phyloP scores from a whole-genome alignment of 371 early-diverging fungal species.

The Mucor velutinosus region DNA sequence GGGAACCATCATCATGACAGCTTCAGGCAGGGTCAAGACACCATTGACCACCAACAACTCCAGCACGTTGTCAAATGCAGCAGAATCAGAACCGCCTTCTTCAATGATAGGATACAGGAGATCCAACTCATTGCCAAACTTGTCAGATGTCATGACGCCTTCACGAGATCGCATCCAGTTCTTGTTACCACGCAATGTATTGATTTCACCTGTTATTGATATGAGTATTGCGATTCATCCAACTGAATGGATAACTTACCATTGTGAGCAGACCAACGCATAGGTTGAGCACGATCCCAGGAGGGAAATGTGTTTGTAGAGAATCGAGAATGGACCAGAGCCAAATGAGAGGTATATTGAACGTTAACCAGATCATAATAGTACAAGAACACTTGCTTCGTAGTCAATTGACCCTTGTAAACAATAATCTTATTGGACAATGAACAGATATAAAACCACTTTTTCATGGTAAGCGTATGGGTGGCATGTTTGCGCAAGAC shows the following conservation, averaged over 20 bases:
- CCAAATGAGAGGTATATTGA: constrained; percentile 86
- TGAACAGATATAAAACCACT: constrained; percentile 96
- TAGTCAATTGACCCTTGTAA: constrained; percentile 95
- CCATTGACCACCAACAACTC: constrained; percentile 94
- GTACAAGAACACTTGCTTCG: constrained; percentile 90
- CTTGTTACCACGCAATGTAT: constrained; percentile 96
- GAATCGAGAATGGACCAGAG: constrained; percentile 96
- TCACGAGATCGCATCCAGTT: constrained; percentile 99
- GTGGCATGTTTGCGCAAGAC: constrained; percentile 88
- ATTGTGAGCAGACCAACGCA: constrained; percentile 97
- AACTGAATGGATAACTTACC: too few species aligned
- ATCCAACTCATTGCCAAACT: constrained; percentile 80
- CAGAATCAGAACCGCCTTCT: constrained; percentile 94
- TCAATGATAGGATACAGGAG: constrained; percentile 93
- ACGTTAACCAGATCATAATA: constrained; percentile 86
- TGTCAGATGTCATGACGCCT: constrained; percentile 84
- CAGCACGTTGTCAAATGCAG: constrained; percentile 95
- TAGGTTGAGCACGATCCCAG: constrained; percentile 98
- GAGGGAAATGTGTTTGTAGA: constrained; percentile 98
- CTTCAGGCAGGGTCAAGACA: constrained; percentile 89
- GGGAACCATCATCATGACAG: constrained; percentile 97
- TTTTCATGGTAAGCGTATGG: constrained; percentile 74
- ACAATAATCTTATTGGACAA: constrained; percentile 89
- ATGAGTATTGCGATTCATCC: too few species aligned
- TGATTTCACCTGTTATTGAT: constrained; percentile 90